Base-by-base conservation (phyloP, 441 rosid genomes). In the Hura crepitans region DNA sequence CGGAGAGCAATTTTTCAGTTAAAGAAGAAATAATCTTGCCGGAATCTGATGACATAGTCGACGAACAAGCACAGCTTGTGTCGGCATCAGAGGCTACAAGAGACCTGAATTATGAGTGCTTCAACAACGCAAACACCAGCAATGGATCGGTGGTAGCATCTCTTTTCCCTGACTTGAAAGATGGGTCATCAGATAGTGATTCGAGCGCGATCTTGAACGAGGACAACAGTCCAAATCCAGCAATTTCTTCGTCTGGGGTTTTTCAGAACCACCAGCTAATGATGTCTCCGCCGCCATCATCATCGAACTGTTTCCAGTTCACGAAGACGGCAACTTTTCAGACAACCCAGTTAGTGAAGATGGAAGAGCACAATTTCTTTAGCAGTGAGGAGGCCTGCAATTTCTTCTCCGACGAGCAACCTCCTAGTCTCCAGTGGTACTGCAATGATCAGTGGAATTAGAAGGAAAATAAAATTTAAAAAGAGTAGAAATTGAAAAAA, bases 181-280 rank as follows among this genome's bases (percentile, higher is more conserved):
- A 93, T 28, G 95, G 88, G 71, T 85, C 93, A 14, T 86, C 97
- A 0, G 89, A 89, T 65, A 89, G 97, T 55, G 93, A 89, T 74
- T 87, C 97, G 2, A 91, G 97, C 61, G 97, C 95, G 15, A 82
- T 91, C 67, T 72, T 91, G 63, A 91, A 87, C 71, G 95, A 87
- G 17, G 93, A 89, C 27, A 78, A 81, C 75, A 80, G 78, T 75
- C 80, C 81, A 6, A 81, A 76, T 75, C 79, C 75, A 20, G 92
- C 81, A 20, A 83, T 82, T 67, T 81, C 89, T 17, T 85, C 87
- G 9, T 73, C 81, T 11, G 92, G 79, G 53, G 56, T 54, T 30
- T 61, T 78, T 57, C 81, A 79, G 50, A 72, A 43, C 74, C 84
- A 63, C 31, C 72, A 55, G 30, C 46, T 78, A 51, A 65, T 75